Conservation (phyloP, 2,329 filamentous ascomycete species). For the Juglanconis oblonga region DNA sequence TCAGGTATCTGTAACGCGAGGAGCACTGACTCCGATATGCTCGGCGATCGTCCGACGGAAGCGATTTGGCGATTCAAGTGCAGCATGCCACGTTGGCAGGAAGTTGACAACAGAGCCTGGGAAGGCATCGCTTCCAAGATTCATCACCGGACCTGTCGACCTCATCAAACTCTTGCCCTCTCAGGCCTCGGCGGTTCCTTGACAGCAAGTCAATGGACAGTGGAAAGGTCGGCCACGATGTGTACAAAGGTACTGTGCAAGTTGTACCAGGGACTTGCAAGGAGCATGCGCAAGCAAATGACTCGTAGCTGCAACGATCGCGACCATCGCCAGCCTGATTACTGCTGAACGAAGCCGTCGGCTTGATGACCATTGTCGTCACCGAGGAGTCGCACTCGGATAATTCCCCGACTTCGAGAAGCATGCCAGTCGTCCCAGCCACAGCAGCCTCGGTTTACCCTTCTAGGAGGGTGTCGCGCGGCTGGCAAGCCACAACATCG, state of each 20-base stretch:
- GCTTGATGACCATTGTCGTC: too few relatives aligned
- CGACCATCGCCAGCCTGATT: not conserved
- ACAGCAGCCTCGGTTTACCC: slow-evolving; percentile 1
- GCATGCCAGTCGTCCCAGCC: not conserved
- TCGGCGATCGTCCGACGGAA: slow-evolving; percentile 15
- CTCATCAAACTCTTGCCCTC: not conserved
- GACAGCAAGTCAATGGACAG: not conserved
- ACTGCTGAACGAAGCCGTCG: too few relatives aligned
- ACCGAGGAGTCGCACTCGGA: too few relatives aligned
- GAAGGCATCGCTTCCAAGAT: not conserved
- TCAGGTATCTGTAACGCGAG: slow-evolving; percentile 9
- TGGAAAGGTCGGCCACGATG: not conserved
- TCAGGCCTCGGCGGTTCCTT: not conserved
- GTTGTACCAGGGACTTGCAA: not conserved
- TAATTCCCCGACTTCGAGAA: not conserved
- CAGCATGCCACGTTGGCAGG: not conserved
- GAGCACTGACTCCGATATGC: slow-evolving; percentile 1
- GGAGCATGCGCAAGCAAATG: not conserved
- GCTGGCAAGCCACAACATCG: not conserved
- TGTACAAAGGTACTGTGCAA: not conserved
- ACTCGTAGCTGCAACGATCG: not conserved
- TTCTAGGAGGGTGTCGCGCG: not conserved
- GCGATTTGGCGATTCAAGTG: slow-evolving; percentile 8
- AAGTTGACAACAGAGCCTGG: not conserved
- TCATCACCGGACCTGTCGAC: not conserved